Evolutionary conservation across 2,329 filamentous ascomycete species (phyloP).

Genomic region (Ascochyta pisi): DNA sequence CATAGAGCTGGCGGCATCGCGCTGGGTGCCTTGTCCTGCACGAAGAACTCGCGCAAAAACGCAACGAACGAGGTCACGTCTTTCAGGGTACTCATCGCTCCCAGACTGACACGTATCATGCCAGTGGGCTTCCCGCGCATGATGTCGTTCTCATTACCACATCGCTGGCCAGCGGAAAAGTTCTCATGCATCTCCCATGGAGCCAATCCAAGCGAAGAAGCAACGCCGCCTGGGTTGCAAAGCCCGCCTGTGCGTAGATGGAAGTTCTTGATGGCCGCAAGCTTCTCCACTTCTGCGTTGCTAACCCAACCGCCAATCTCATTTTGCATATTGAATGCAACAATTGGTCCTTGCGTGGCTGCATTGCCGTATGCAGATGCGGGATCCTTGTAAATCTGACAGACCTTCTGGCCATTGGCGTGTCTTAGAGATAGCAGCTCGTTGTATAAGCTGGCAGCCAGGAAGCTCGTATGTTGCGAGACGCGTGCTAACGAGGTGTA

Average conservation of each 20-base stretch:
- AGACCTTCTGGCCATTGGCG: slow-evolving; percentile 70
- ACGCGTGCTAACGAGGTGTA: slow-evolving; percentile 76
- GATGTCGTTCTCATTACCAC: slow-evolving; percentile 82
- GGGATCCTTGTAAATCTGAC: slow-evolving; percentile 66
- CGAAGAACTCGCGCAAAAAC: slow-evolving; percentile 66
- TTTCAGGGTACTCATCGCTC: slow-evolving; percentile 81
- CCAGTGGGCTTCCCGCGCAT: slow-evolving; percentile 87
- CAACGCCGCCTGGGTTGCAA: slow-evolving; percentile 90
- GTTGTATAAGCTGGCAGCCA: slow-evolving; percentile 66
- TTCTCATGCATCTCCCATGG: slow-evolving; percentile 85
- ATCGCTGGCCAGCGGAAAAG: slow-evolving; percentile 83
- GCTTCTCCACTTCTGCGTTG: slow-evolving; percentile 84
- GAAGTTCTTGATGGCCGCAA: slow-evolving; percentile 78
- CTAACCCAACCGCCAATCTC: slow-evolving; percentile 76
- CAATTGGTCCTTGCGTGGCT: slow-evolving; percentile 70
- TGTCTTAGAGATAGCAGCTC: slow-evolving; percentile 70
- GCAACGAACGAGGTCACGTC: slow-evolving; percentile 76
- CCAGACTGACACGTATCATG: slow-evolving; percentile 82
- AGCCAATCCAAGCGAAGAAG: slow-evolving; percentile 72
- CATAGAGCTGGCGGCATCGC: slow-evolving; percentile 29
- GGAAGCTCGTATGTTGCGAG: slow-evolving; percentile 71
- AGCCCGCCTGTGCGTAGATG: slow-evolving; percentile 87
- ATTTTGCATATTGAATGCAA: slow-evolving; percentile 83
- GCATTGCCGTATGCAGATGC: slow-evolving; percentile 53
- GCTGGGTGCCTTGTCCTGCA: slow-evolving; percentile 36